Evolutionary conservation across 495 filamentous ascomycete species (phyloP), one percentile per base, ranked within the genome.

Genomic region (Parachaetomium inaequale): DNA sequence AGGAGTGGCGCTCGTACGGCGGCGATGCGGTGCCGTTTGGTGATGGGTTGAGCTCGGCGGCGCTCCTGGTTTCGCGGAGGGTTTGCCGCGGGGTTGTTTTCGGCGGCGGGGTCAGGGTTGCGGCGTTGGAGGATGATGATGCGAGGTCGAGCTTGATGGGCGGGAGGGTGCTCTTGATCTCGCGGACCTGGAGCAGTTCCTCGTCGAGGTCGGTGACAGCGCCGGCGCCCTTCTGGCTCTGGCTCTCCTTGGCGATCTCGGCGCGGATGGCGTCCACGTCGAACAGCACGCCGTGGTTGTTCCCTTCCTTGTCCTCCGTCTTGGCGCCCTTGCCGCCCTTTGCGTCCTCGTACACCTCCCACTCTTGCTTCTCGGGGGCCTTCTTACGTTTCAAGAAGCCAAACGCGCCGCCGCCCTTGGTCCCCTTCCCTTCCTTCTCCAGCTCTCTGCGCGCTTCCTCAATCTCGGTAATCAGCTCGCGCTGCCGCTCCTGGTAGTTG

Each of bases 401-500:
- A 66, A 96, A 97, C 19, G 38, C 59, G 50, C 67, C 69, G 14
- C 74, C 69, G 11, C 74, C 68, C 61, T 75, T 79, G 54, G 63
- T 70, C 14, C 65, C 63, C 47, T 78, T 76, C 26, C 80, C 78
- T 58, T 82, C 80, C 64, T 83, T 83, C 70, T 96, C 91, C 8
- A 94, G 81, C 66, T 92, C 88, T 65, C 88, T 93, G 21, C 94
- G 83, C 12, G 93, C 95, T 70, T 96, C 92, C 65, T 99, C 94
- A 38, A 99, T 93, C 74, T 99, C 94, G 64, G 87, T 90, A 70
- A 99, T 96, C 51, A 99, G 81, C 72, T 99, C 93, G 38, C 89
- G 82, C 75, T 99, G 94, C 29, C 92, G 82, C 72, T 92, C 85
- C 53, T 84, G 79, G 70, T 98, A 92, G 62, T 94, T 91, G 5